Evolutionary conservation across 148 eudicot species (phyloP), one percentile per base, ranked within the genome.

Genomic region (Fallopia convolvulus): DNA sequence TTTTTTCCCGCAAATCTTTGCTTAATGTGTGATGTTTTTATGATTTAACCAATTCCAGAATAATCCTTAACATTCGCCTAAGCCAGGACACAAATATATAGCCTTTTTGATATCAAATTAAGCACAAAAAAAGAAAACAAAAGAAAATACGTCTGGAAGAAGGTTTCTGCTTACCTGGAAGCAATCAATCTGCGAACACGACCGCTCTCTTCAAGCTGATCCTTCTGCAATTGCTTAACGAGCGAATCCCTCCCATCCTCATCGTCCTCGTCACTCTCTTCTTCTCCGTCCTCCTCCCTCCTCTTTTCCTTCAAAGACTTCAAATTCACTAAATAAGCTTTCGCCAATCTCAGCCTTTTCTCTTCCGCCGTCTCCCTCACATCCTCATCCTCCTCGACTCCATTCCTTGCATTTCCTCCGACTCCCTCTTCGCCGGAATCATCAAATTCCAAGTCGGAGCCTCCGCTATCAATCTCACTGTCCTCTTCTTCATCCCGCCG

Each of bases 181-280:
- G 98, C 98, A 53, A 95, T 83, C 5, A 83, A 76, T 80, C 87
- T 82, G 2, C 98, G 84, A 56, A 80, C 79, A 2, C 98, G 90
- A 1, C 99, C 99, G 39, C 94, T 96, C 13, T 93, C 98, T 60
- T 92, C 98, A 10, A 93, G 83, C 79, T 96, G 97, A 79, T 93
- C 83, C 58, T 91, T 85, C 82, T 82, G 82, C 88, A 96, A 85
- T 74, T 81, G 84, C 79, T 87, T 79, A 1, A 91, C 88, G 23
- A 75, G 83, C 3, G 98, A 83, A 79, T 95, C 97, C 70, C 89
- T 89, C 5, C 85, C 91, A 47, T 78, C 91, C 53, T 75, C 82
- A 50, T 81, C 96, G 30, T 77, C 83, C 70, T 74, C 77, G 5
- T 50, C 83, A 32, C 48, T 83, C 1, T 72, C 81, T 15, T 76